Percentiles rank a stretch among this genome's conserved stretches.
Conservation (phyloP, 2,329 filamentous ascomycete genomes). For the Coleophoma eucalyptorum region DNA sequence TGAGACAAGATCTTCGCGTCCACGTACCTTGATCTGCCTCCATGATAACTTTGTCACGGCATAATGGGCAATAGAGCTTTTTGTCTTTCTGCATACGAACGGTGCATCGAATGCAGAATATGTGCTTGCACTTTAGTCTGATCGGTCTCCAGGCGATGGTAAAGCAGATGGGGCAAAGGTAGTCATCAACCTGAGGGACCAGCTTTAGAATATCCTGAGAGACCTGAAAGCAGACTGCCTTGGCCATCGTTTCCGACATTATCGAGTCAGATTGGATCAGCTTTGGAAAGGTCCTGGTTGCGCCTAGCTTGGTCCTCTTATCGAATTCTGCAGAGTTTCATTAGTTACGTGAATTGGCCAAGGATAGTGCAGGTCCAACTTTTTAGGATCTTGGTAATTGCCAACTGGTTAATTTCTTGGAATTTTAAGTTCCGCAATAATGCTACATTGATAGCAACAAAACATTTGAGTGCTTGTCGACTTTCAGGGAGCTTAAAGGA, state of each 20-base stretch:
- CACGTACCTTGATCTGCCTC: conserved; percentile 60
- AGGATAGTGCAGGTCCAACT: conserved; percentile 45
- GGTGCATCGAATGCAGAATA: conserved; percentile 82
- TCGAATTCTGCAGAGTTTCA: conserved; percentile 63
- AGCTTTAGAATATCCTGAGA: conserved; percentile 67
- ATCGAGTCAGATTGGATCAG: conserved; percentile 56
- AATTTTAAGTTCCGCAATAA: conserved; percentile 81
- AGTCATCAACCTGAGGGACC: conserved; percentile 81
- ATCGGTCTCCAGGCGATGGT: conserved; percentile 78
- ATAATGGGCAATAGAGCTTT: conserved; percentile 71
- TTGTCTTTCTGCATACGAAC: conserved; percentile 72
- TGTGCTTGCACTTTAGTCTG: conserved; percentile 68
- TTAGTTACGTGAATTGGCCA: not conserved
- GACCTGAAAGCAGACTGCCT: conserved; percentile 71
- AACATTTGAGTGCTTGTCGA: conserved; percentile 58
- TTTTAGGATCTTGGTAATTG: conserved; percentile 80
- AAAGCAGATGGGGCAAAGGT: conserved; percentile 77
- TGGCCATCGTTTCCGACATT: conserved; percentile 65
- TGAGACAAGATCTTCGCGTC: no score
- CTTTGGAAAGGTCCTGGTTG: conserved; percentile 58
- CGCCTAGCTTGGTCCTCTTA: conserved; percentile 74
- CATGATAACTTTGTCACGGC: conserved; percentile 68
- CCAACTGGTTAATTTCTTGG: conserved; percentile 77
- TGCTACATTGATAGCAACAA: conserved; percentile 67
- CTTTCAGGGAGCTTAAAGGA: conserved; percentile 66